Evolutionary conservation across 345 rosid species (phyloP).

Genomic region (Hypericum perforatum): DNA sequence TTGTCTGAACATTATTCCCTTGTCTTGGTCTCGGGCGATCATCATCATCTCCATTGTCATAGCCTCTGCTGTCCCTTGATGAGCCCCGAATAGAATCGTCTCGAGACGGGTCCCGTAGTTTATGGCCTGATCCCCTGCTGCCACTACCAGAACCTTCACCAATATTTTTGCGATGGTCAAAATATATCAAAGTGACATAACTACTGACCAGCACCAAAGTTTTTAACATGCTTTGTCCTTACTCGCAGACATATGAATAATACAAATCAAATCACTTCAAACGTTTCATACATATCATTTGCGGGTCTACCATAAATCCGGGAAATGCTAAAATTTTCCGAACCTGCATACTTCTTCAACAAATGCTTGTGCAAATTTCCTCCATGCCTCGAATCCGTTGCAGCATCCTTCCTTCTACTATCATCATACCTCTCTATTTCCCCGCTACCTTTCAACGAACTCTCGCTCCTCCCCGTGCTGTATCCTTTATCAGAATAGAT

Average conservation of each 20-base stretch:
- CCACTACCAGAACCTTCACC: no score
- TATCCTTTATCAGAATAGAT: slow-evolving; percentile 21
- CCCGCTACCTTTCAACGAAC: slow-evolving; percentile 10
- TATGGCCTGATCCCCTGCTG: no score
- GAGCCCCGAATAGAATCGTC: no score
- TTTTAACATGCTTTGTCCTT: slow-evolving; percentile 19
- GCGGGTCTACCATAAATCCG: background rate
- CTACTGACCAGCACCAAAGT: no score
- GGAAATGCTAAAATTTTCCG: no score
- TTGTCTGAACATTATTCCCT: slow-evolving; percentile 11
- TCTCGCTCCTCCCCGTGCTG: slow-evolving; percentile 15
- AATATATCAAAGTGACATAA: no score
- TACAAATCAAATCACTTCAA: slow-evolving; percentile 13
- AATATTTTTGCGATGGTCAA: no score
- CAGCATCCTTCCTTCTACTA: slow-evolving; percentile 15
- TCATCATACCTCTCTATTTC: slow-evolving; percentile 7
- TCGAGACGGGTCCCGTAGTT: no score
- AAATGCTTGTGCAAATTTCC: slow-evolving; percentile 15
- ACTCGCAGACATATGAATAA: slow-evolving; percentile 18
- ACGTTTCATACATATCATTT: slow-evolving; percentile 16
- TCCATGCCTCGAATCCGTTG: slow-evolving; percentile 12
- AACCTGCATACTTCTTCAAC: slow-evolving; percentile 5
- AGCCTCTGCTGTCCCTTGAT: no score
- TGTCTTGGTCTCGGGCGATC: slow-evolving; percentile 16
- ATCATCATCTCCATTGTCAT: background rate